Evolutionary conservation across 495 filamentous ascomycete species (phyloP), one percentile per base, ranked within the genome.

Genomic region (Poronia punctata): DNA sequence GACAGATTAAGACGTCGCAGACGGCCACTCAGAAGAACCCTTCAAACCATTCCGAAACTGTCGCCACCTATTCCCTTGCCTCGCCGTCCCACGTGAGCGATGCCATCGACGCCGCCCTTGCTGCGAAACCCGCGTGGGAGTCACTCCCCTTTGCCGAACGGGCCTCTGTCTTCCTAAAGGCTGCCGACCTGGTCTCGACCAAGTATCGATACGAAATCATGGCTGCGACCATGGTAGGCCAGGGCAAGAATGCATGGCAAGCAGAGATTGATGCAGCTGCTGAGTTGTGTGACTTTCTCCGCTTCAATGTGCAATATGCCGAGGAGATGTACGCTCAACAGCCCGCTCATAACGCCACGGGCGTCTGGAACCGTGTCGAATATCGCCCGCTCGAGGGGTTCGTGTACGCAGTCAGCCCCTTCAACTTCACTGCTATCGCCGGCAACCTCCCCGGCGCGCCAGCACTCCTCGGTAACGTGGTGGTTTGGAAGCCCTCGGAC

Each of bases 191-290:
- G 40, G 80, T 96, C 52, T 68, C 84, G 23, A 80, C 77, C 45
- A 95, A 95, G 63, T 95, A 96, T 67, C 77, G 88, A 50, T 93
- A 93, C 60, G 84, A 92, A 43, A 69, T 96, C 40, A 89, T 94
- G 83, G 88, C 89, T 5, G 75, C 87, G 25, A 96, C 88, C 6
- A 94, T 96, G 75, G 71, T 94, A 16, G 88, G 88, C 21, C 88
- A 96, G 62, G 88, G 88, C 47, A 96, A 96, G 74, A 95, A 94
- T 61, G 84, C 84, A 17, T 95, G 86, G 86, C 88, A 96, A 61
- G 88, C 88, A 14, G 88, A 96, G 75, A 94, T 96, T 49, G 88
- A 96, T 63, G 79, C 90, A 17, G 89, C 90, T 3, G 90, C 90
- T 2, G 89, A 97, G 70, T 65, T 94, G 28, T 79, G 75, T 49